These are phyloP conservation scores for Coemansia sp. DNA, from an alignment of 192 early-diverging fungal species.

Conservation along the genomic window DNA sequence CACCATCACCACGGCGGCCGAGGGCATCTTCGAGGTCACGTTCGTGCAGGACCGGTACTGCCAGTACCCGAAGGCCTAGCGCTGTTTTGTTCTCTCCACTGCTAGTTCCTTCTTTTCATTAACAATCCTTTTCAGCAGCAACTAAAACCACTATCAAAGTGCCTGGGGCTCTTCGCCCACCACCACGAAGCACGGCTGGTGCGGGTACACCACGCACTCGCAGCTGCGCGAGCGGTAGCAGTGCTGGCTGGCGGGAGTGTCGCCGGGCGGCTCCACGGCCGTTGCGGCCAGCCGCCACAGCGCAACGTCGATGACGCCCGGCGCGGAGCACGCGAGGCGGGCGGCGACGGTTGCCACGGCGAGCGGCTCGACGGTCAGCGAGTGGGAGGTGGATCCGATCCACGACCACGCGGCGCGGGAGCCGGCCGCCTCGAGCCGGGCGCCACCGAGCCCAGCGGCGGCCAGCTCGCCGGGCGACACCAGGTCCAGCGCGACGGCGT, in stretches of 20 bases:
- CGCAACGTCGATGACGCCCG: conserved; percentile 38
- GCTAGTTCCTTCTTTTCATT: background rate
- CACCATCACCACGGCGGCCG: conserved; percentile 57
- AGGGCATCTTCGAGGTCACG: conserved; percentile 66
- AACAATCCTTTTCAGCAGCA: background rate
- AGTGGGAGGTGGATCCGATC: conserved; percentile 24
- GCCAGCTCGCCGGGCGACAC: conserved; percentile 39
- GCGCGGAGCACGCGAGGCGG: conserved; percentile 19
- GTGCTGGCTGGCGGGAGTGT: background rate
- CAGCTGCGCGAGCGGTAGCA: conserved; percentile 18
- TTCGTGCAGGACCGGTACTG: conserved; percentile 64
- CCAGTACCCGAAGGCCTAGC: conserved; percentile 59
- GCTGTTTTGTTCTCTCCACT: background rate
- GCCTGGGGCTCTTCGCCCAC: background rate
- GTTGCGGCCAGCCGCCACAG: conserved; percentile 36
- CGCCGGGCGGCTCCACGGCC: background rate
- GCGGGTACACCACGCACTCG: conserved; percentile 28
- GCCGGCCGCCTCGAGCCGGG: conserved; percentile 29
- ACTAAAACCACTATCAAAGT: background rate
- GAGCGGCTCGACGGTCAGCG: conserved; percentile 14
- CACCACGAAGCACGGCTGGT: conserved; percentile 33
- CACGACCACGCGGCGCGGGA: conserved; percentile 46
- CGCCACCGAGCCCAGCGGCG: conserved; percentile 1
- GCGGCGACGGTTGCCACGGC: conserved; percentile 12
- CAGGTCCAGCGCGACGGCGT: conserved; percentile 26